These are phyloP conservation scores for Xerocomellus chrysenteron DNA, from an alignment of 768 basidiomycete species.

Conservation along the genomic window DNA sequence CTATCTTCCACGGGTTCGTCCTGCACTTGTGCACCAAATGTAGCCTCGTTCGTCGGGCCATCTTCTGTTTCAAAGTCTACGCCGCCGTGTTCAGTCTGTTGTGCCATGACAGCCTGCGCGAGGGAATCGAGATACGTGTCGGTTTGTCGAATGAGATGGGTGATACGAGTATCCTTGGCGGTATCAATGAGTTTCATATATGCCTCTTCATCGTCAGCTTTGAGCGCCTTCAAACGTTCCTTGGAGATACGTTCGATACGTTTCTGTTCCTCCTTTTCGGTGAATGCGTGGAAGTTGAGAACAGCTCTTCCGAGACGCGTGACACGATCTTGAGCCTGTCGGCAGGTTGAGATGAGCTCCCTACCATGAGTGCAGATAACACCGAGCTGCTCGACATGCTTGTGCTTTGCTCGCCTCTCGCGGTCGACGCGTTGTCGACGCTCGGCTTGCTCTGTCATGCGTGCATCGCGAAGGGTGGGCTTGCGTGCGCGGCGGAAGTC, in stretches of 20 bases:
- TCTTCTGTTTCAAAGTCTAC: conserved; percentile 60
- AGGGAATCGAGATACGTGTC: conserved; percentile 94
- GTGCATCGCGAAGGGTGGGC: conserved; percentile 83
- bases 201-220: conserved; percentile 98
- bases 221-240: conserved; percentile 96
- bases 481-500: conserved; percentile 89
- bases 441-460: conserved; percentile 85
- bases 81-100: conserved; percentile 72
- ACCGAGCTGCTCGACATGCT: conserved; percentile 90
- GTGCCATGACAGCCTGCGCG: conserved; percentile 88
- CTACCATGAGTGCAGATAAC: conserved; percentile 84
- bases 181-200: conserved; percentile 99
- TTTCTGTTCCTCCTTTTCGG: conserved; percentile 98
- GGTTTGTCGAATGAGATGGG: conserved; percentile 91
- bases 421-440: conserved; percentile 89
- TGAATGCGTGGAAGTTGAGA: conserved; percentile 78
- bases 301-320: conserved; percentile 71
- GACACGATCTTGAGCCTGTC: conserved; percentile 62
- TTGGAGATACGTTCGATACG: conserved; percentile 93
- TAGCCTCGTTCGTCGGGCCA: conserved; percentile 79
- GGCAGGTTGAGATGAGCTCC: conserved; percentile 67
- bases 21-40: conserved; percentile 80
- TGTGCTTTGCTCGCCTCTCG: conserved; percentile 92
- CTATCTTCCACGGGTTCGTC: conserved; percentile 61
- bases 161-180: conserved; percentile 98